These are phyloP conservation scores for Plantago major DNA, from an alignment of 257 asterid species.

Conservation along the genomic window DNA sequence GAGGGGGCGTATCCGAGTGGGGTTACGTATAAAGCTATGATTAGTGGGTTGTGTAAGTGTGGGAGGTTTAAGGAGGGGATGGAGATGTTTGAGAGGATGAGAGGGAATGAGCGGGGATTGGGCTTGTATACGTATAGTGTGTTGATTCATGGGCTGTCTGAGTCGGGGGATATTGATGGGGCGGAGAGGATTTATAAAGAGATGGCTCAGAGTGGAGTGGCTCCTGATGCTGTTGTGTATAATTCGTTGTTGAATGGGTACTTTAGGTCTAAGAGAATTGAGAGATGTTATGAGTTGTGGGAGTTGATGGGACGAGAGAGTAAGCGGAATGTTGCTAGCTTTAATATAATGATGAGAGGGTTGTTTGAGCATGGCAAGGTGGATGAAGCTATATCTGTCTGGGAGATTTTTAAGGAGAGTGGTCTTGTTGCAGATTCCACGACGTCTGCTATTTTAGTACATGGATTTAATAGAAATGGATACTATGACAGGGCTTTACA, in stretches of 20 bases:
- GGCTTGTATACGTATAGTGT: constrained; percentile 66
- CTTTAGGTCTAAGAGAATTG: constrained; percentile 42
- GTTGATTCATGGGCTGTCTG: constrained; percentile 76
- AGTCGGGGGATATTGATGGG: constrained; percentile 57
- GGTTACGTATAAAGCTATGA: constrained; percentile 68
- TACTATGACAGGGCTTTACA: constrained; percentile 48
- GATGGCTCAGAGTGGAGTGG: constrained; percentile 45
- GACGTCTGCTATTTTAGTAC: constrained; percentile 58
- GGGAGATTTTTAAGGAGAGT: constrained; percentile 57
- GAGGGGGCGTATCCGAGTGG: constrained; percentile 60
- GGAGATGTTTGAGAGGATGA: constrained; percentile 69
- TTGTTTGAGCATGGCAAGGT: constrained; percentile 51
- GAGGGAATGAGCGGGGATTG: constrained; percentile 51
- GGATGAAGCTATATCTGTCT: constrained; percentile 49
- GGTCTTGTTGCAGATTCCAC: constrained; percentile 51
- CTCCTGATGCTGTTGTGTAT: constrained; percentile 64
- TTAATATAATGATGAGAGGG: constrained; percentile 68
- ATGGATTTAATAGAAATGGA: constrained; percentile 78
- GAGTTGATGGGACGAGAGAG: constrained; percentile 69
- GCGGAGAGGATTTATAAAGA: constrained; percentile 63
- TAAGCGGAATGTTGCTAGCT: constrained; percentile 66
- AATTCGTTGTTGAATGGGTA: constrained; percentile 70
- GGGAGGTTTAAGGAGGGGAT: constrained; percentile 59
- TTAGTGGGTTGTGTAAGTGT: constrained; percentile 82
- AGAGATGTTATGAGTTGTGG: constrained; percentile 58